Evolutionary conservation across 345 rosid genomes (phyloP), one percentile per base, ranked within the genome.

Genomic region (Rubroshorea leprosula): DNA sequence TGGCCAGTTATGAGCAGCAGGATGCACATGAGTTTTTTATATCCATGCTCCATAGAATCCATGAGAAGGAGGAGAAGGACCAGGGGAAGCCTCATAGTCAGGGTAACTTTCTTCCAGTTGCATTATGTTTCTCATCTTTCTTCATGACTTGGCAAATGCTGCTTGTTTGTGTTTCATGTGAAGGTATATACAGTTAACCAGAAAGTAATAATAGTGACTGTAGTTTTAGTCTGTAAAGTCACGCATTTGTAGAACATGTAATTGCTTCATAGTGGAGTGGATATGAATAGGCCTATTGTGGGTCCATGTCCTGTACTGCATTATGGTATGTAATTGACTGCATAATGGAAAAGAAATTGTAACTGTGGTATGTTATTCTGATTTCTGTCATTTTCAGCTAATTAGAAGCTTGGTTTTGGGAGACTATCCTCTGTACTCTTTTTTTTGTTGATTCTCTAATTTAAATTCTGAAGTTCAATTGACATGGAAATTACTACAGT

Each of bases 11-110:
- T 49, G 83, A 82, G 38, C 88, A 82, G 66, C 88, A 82, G 72
- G 88, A 82, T 67, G 88, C 88, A 0, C 88, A 82, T 68, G 87
- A 82, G 44, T 82, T 82, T 58, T 82, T 82, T 70, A 82, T 82
- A 60, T 82, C 88, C 19, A 73, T 82, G 80, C 84, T 82, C 57
- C 83, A 79, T 73, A 82, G 88, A 43, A 79, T 82, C 31, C 88
- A 82, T 69, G 85, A 82, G 55, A 82, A 79, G 73, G 77, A 73
- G 64, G 83, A 69, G 41, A 79, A 77, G 69, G 81, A 83, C 62
- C 62, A 51, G 20, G 44, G 55, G 8, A 79, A 77, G 64, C 57
- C 64, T 27, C 66, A 57, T 24, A 69, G 55, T 71, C 79, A 62
- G 68, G 84, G 88, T 79, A 67, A 70, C 26, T 54, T 20, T 51